Evolutionary conservation across 2,329 filamentous ascomycete species (phyloP), one percentile per base, ranked within the genome.

Genomic region (Aspergillus luchuensis): DNA sequence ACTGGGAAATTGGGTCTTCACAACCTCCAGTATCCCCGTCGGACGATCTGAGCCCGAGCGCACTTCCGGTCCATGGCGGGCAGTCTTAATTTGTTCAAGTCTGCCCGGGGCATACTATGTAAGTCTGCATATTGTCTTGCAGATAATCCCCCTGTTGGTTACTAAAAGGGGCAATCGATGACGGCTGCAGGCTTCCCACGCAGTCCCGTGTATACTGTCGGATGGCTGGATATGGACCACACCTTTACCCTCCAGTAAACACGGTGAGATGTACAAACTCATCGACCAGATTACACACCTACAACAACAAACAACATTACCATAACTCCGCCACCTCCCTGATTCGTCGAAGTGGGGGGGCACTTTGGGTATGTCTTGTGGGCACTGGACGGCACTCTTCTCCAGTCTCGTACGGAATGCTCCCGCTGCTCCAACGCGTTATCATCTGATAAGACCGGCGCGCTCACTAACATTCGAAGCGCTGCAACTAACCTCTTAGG

Each of bases 401-500:
- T 36, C n/a, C 10, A 30, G 23, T 33, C 17, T n/a, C 30, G 23
- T 13, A 45, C 38, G 52, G 38, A 55, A 55, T 45, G 17, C 8
- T 30, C 38, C 52, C 52, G 39, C 23, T 15, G 28, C 15, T 17
- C 23, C 19, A 53, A 13, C 28, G 30, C 21, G 30, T 8, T 30
- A 47, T 56, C 41, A 43, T 28, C 25, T 36, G 39, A 45, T 47
- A 41, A 43, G 53, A 33, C 30, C 39, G 39, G 23, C 38, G 41
- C 53, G 3, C 17, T 13, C 53, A 56, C 53, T 45, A 45, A 45
- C 25, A 21, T 45, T 30, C 25, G 33, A 33, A 49, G 39, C 38
- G 39, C 52, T 45, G 52, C 52, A 55, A 23, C 52, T 55, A 56
- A 47, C 25, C 15, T 33, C n/a, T 41, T 33, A 47, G 17, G 53